phyloP scores from a whole-genome alignment of 805 yeast species.

The Ogataea trehaloabstinens region DNA sequence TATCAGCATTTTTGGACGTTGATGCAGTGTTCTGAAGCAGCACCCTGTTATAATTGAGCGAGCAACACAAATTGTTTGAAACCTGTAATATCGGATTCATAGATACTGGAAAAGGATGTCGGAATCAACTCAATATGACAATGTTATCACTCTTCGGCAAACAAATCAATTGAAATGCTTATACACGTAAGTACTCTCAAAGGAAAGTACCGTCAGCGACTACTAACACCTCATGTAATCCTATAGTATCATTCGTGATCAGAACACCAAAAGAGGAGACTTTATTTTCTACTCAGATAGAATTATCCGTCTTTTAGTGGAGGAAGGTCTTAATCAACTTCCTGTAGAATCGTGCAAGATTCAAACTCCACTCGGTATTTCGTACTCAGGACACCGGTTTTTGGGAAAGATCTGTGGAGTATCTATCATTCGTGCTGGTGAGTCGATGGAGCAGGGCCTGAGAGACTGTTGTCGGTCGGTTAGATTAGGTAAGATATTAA shows the following conservation, averaged over 20 bases:
- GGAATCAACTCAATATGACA: constrained; percentile 28
- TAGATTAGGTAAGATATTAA: constrained; percentile 91
- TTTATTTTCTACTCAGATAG: constrained; percentile 95
- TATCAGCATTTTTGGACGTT: too few species aligned
- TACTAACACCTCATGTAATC: too few species aligned
- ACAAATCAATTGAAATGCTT: constrained; percentile 87
- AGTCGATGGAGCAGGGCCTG: constrained; percentile 97
- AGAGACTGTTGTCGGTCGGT: constrained; percentile 97
- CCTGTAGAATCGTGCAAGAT: constrained; percentile 76
- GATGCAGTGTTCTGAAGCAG: too few species aligned
- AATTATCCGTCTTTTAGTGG: constrained; percentile 89
- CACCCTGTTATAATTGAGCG: too few species aligned
- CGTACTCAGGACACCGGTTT: constrained; percentile 74
- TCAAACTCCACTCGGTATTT: constrained; percentile 72
- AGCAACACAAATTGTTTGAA: too few species aligned
- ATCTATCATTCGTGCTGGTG: constrained; percentile 97
- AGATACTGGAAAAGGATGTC: constrained; percentile 17
- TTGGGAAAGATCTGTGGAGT: constrained; percentile 97
- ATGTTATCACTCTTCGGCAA: constrained; percentile 74
- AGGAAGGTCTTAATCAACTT: constrained; percentile 89
- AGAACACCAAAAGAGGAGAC: constrained; percentile 78
- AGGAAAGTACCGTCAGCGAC: too few species aligned
- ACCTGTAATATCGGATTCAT: too few species aligned
- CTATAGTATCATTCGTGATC: constrained; percentile 72
- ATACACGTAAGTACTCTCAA: constrained; percentile 59